A percentile compares a stretch with the other conserved stretches of the same genome.
Conservation (phyloP, 2,329 filamentous ascomycete genomes). For the Fusarium virguliforme region DNA sequence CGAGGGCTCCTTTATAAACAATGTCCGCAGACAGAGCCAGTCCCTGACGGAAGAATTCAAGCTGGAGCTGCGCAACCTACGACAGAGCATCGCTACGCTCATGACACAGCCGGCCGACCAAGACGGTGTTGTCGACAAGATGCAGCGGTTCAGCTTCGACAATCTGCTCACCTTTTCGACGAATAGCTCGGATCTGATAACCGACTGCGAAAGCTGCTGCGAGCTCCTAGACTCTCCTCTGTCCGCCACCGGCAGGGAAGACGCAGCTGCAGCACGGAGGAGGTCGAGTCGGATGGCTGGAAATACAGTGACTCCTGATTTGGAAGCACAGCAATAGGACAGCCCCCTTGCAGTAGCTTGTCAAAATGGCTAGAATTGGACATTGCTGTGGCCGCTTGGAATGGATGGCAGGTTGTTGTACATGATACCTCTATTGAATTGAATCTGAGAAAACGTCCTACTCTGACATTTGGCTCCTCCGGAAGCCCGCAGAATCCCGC, state of each 20-base stretch:
- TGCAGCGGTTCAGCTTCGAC: constrained; percentile 42
- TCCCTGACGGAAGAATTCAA: constrained; percentile 48
- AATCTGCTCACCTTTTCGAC: constrained; percentile 34
- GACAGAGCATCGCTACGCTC: constrained; percentile 38
- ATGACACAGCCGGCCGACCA: constrained; percentile 26
- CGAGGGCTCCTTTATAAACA: constrained; percentile 45
- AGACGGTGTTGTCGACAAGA: constrained; percentile 4
- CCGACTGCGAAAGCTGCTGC: constrained; percentile 41
- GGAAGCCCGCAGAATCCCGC: constrained; percentile 43
- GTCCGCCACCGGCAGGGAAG: constrained; percentile 46
- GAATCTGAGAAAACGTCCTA: constrained; percentile 50
- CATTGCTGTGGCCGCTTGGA: constrained; percentile 21
- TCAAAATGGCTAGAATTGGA: background rate
- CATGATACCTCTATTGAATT: constrained; percentile 56
- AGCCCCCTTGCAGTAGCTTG: constrained; percentile 19
- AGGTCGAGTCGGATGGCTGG: constrained; percentile 28
- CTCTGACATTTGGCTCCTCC: constrained; percentile 48
- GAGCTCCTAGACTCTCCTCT: constrained; percentile 43
- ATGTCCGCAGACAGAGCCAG: constrained; percentile 50
- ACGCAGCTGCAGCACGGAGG: constrained; percentile 31
- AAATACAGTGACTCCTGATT: constrained; percentile 28
- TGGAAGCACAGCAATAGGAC: constrained; percentile 38
- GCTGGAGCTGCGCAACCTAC: constrained; percentile 45
- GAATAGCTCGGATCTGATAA: constrained; percentile 34
- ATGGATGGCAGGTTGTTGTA: constrained; percentile 51